These are phyloP conservation scores for Gloeophyllum trabeum DNA, from an alignment of 768 basidiomycete species.

Conservation along the genomic window DNA sequence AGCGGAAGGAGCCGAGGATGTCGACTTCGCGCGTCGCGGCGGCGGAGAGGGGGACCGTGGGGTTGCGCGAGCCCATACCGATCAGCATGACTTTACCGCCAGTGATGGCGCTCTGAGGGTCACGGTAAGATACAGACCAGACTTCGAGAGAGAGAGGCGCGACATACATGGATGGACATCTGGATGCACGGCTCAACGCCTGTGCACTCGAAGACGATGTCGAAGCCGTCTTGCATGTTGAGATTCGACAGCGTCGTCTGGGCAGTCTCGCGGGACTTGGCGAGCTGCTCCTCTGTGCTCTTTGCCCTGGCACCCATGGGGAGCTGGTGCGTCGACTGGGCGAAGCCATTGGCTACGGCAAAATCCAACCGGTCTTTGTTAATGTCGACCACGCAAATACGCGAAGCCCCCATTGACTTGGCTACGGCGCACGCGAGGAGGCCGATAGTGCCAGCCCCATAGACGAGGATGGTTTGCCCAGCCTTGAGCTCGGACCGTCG, in stretches of 20 bases:
- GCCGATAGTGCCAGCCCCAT: slow-evolving; percentile 91
- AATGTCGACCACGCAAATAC: slow-evolving; percentile 78
- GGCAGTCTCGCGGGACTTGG: slow-evolving; percentile 48
- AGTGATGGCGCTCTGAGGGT: slow-evolving; percentile 56
- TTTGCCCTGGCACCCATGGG: slow-evolving; percentile 37
- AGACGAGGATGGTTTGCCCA: slow-evolving; percentile 72
- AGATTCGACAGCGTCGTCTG: slow-evolving; percentile 42
- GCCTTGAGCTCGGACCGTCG: slow-evolving; percentile 29
- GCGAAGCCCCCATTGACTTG: slow-evolving; percentile 54
- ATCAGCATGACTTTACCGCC: slow-evolving; percentile 91
- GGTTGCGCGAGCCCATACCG: slow-evolving; percentile 88
- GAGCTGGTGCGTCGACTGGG: slow-evolving; percentile 58
- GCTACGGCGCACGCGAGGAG: slow-evolving; percentile 81
- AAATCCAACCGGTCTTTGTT: slow-evolving; percentile 75
- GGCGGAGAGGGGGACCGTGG: slow-evolving; percentile 70
- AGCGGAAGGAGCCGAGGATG: slow-evolving; percentile 85
- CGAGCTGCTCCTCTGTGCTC: slow-evolving; percentile 44
- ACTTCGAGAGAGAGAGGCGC: slow-evolving; percentile 8
- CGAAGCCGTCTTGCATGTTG: slow-evolving; percentile 66
- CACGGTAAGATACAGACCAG: slow-evolving; percentile 2
- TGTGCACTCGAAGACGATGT: slow-evolving; percentile 91
- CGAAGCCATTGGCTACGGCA: slow-evolving; percentile 66
- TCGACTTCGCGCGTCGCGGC: slow-evolving; percentile 88
- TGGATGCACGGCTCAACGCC: slow-evolving; percentile 90
- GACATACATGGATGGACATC: slow-evolving; percentile 78